Evolutionary conservation across 2,329 filamentous ascomycete genomes (phyloP), one percentile per base, ranked within the genome.

Genomic region (Whalleya microplaca): DNA sequence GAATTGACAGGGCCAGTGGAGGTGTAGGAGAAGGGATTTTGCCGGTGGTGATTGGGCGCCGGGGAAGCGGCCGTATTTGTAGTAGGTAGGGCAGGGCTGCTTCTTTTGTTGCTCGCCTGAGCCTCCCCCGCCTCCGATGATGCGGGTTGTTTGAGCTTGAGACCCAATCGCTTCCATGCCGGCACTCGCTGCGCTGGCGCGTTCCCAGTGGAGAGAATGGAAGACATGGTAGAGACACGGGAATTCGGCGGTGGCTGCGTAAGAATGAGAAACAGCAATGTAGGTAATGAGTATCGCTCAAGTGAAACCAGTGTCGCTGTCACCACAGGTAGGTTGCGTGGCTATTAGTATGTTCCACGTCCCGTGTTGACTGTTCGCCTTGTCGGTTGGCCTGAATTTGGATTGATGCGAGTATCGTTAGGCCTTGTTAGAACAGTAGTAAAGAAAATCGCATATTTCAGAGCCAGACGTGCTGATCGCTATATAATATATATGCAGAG

Each of bases 121-220:
- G n/a, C n/a, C 56, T 71, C 58, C 18, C 46, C 59, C 60, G 64
- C 63, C 45, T 61, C 72, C 48, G 70, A 73, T 32, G 74, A 70
- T 64, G 69, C 71, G 67, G 73, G 56, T 57, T 85, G 56, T 57
- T 85, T 85, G 73, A 85, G 82, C 77, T 84, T 84, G 70, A 85
- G 80, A 73, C 84, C 83, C 78, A 85, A 80, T 77, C 81, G 80
- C 70, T 85, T 85, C 83, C 83, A 85, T 62, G 82, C 82, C 55
- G 83, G 83, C 60, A 81, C 75, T 65, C 76, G 76, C 70, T 77
- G 76, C 59, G 73, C 68, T 73, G 76, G 74, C 74, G 76, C 73
- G 67, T 69, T 71, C 65, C 72, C 72, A 65, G 69, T 71, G 68
- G 76, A 71, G 58, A 61, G 51, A 51, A 62, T 51, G 45, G 69